phyloP scores from a whole-genome alignment of 139 green algal species.

The Closterium sp. region DNA sequence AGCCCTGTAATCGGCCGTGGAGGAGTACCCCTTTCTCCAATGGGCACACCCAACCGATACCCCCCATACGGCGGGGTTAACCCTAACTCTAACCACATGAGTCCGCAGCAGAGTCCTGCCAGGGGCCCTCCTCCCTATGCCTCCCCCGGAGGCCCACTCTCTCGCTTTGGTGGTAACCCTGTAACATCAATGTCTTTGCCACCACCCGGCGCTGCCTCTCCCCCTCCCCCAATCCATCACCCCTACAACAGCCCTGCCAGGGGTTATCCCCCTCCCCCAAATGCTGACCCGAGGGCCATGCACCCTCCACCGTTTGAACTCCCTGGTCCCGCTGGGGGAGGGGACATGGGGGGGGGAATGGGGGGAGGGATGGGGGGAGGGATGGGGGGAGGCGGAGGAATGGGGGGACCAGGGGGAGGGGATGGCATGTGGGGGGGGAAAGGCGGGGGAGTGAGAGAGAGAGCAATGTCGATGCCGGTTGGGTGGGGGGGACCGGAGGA shows the following conservation, averaged over 20 bases:
- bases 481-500: background rate
- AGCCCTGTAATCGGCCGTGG: background rate
- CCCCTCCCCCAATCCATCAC: background rate
- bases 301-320: constrained; percentile 32
- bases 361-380: no score
- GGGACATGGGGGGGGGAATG: background rate
- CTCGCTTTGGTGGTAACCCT: background rate
- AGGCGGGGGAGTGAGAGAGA: background rate
- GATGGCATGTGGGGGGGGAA: background rate
- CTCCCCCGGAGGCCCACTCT: background rate
- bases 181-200: background rate
- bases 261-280: background rate
- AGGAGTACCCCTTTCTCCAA: background rate
- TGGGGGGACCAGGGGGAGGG: background rate
- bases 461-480: background rate
- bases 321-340: background rate
- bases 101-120: constrained; percentile 15
- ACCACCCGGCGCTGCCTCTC: background rate
- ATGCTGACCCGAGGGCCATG: background rate
- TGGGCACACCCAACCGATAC: background rate
- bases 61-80: background rate
- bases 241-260: background rate
- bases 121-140: background rate
- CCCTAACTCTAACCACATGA: constrained; percentile 7
- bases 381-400: background rate